Evolutionary conservation across 176 grass and related monocot species (phyloP), one percentile per base, ranked within the genome.

Genomic region (Zizania latifolia): DNA sequence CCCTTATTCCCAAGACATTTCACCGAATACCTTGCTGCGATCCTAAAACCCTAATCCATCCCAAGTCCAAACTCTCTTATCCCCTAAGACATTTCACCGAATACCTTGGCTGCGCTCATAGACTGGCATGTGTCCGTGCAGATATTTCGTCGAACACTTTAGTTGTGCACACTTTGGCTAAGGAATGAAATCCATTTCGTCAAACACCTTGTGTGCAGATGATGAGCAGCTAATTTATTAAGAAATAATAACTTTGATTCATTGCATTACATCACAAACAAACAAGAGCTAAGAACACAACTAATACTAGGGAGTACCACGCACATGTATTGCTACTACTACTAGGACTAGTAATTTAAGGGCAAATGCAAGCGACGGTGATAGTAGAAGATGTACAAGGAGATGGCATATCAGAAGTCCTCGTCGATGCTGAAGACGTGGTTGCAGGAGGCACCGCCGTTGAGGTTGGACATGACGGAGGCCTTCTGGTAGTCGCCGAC

Each of bases 401-500:
- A 4, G 15, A 45, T 45, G 8, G 19, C 4, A 0, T 22, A 53
- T 53, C 48, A 53, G 48, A 53, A 53, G 48, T 53, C 48, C 48
- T 53, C 48, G n/a, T 53, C 48, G 48, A 53, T 53, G 48, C 48
- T 53, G 48, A 53, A 53, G 48, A 53, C 48, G 2, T 53, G 48
- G 48, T 53, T 53, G 48, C 16, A 16, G 7, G 44, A 48, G 19
- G 48, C 48, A n/a, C 48, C 48, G 48, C 48, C 48, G 48, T 53
- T 53, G 48, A 53, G 17, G 48, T n/a, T 53, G 48, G 28, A 64
- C 88, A 90, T 90, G 53, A 90, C 62, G 40, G 83, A 79, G 0
- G 88, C 84, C 84, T 90, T 90, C 83, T 90, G 88, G 61, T 90
- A 90, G 15, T 90, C 88, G 1, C 88, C 84, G 32, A 90, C 88